phyloP scores from a whole-genome alignment of 345 rosid genomes.

The Carallia pectinifolia region DNA sequence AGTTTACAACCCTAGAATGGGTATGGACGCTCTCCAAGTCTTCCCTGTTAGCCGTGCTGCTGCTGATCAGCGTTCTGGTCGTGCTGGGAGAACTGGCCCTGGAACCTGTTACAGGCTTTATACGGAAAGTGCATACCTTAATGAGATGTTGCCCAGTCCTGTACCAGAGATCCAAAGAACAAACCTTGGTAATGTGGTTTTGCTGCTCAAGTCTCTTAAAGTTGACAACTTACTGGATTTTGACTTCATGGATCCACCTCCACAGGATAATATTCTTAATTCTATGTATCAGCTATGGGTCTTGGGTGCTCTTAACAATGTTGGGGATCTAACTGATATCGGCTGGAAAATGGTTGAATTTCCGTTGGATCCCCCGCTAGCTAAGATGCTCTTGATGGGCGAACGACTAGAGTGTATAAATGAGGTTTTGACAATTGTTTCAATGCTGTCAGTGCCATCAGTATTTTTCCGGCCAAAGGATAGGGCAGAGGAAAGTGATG shows the following conservation, averaged over 20 bases:
- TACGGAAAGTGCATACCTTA: conserved; percentile 85
- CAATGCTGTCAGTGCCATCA: conserved; percentile 98
- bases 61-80: conserved; percentile 96
- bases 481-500: conserved; percentile 93
- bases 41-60: conserved; percentile 97
- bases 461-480: conserved; percentile 97
- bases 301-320: conserved; percentile 89
- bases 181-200: conserved; percentile 91
- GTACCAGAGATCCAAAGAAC: conserved; percentile 99
- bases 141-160: conserved; percentile 84
- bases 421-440: conserved; percentile 95
- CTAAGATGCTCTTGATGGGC: conserved; percentile 98
- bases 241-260: conserved; percentile 99
- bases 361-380: conserved; percentile 95
- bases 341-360: conserved; percentile 99
- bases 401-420: conserved; percentile 71
- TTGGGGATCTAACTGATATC: conserved; percentile 75
- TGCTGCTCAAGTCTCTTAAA: conserved; percentile 89
- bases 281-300: conserved; percentile 99
- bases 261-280: conserved; percentile 94
- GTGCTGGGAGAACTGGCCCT: conserved; percentile 99
- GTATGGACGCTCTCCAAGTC: conserved; percentile 99
- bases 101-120: conserved; percentile 95
- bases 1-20: conserved; percentile 97
- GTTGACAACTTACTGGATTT: conserved; percentile 87